Base-by-base conservation (phyloP, 1,284 basidiomycete species). In the Apiotrichum gamsii region DNA sequence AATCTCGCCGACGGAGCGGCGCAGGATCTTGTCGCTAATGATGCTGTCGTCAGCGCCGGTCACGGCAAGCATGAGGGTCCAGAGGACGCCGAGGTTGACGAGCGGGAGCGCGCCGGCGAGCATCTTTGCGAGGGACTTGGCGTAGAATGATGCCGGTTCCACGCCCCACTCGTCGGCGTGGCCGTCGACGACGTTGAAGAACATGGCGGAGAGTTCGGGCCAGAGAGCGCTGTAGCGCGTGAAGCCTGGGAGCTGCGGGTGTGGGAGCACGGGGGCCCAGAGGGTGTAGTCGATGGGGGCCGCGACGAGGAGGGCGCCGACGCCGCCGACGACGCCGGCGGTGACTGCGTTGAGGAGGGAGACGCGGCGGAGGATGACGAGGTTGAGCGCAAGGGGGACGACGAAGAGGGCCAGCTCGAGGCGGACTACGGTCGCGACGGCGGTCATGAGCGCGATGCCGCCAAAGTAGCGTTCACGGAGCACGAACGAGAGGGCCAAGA, bases 121-220 rank as follows among this genome's bases (percentile, higher is more conserved):
- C 3, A 96, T 78, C 56, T 86, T 90, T 0, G 90, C 90, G 0
- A 97, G 78, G 54, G 79, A 77, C 0, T 77, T 69, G 58, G 87
- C 75, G 72, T 97, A 97, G 2, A 80, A 75, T 51, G 82, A 76
- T 28, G 73, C 74, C 0, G 91, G 88, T 14, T 84, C 69, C 67
- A 93, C 85, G 54, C 95, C 94, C 94, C 94, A 98, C 21, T 94
- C 82, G 0, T 82, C 75, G 38, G 86, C 85, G 65, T 94, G 88
- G 19, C 90, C 90, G 64, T 90, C 72, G 15, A 85, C 75, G 20
- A 96, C 81, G 63, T 98, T 98, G 76, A 90, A 98, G 54, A 84
- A 80, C 18, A 93, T 59, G 1, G 82, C 80, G 5, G 81, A 75
- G 14, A 90, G 74, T 65, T 98, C 95, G 0, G 94, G 94, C 91